These are phyloP conservation scores for Mycothermus thermophilus DNA, from an alignment of 495 filamentous ascomycete genomes.

Conservation along the genomic window DNA sequence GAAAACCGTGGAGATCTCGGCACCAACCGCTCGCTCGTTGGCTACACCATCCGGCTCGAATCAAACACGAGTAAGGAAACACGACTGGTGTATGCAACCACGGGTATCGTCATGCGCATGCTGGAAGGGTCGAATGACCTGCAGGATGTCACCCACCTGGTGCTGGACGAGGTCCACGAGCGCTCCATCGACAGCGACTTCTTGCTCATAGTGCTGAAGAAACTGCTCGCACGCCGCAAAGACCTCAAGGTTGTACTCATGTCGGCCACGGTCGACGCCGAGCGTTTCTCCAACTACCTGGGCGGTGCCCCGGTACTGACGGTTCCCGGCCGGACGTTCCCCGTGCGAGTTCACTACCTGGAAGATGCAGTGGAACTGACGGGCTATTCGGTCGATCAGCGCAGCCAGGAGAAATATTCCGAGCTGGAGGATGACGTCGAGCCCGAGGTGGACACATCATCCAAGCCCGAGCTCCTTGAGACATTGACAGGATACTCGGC, in stretches of 20 bases:
- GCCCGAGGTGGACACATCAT: constrained; percentile 32
- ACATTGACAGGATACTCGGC: constrained; percentile 56
- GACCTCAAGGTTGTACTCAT: constrained; percentile 76
- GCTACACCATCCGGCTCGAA: constrained; percentile 87
- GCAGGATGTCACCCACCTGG: constrained; percentile 75
- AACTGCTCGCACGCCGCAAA: constrained; percentile 55
- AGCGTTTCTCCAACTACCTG: constrained; percentile 79
- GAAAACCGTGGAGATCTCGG: constrained; percentile 72
- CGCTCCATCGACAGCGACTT: constrained; percentile 93
- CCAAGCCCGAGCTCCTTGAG: constrained; percentile 34
- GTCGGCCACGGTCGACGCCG: constrained; percentile 90
- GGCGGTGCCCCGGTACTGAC: constrained; percentile 70
- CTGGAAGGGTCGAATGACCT: constrained; percentile 76
- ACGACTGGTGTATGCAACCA: constrained; percentile 71
- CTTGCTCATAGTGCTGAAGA: constrained; percentile 74
- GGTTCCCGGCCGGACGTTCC: constrained; percentile 86
- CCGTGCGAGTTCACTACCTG: constrained; percentile 72
- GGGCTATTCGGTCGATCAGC: constrained; percentile 47
- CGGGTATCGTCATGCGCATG: constrained; percentile 94
- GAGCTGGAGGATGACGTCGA: constrained; percentile 45
- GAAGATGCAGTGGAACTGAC: constrained; percentile 85
- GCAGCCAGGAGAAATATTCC: constrained; percentile 29
- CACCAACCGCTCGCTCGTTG: constrained; percentile 68
- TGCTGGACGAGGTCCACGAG: constrained; percentile 93
- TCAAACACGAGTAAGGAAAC: constrained; percentile 69